Evolutionary conservation across 2,329 filamentous ascomycete genomes (phyloP).

Genomic region (Diaporthe eres): DNA sequence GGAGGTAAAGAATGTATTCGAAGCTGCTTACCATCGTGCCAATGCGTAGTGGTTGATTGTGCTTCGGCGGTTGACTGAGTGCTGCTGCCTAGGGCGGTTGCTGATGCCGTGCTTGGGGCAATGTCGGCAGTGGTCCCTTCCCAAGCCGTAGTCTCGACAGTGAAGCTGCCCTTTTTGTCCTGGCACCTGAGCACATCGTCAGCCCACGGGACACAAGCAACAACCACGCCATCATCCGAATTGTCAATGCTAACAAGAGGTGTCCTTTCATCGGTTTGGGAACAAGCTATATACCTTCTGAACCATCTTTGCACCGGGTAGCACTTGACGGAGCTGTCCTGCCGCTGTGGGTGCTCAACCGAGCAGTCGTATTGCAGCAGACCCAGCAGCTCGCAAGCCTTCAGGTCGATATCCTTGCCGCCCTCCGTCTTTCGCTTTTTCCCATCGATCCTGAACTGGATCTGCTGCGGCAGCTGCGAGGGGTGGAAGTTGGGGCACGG

Average conservation of each 20-base stretch:
- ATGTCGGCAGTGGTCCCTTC: conserved; percentile 55
- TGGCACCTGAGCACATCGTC: conserved; percentile 62
- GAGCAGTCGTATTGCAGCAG: conserved; percentile 74
- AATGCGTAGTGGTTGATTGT: conserved; percentile 48
- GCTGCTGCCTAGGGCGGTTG: conserved; percentile 43
- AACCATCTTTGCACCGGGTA: conserved; percentile 72
- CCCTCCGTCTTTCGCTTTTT: conserved; percentile 66
- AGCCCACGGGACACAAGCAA: background rate
- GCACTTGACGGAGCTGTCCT: conserved; percentile 66
- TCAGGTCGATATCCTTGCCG: conserved; percentile 62
- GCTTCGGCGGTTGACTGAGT: background rate
- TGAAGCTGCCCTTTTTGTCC: conserved; percentile 70
- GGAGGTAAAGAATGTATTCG: no score
- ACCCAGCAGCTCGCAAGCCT: conserved; percentile 68
- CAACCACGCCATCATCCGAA: background rate
- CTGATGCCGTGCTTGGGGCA: conserved; percentile 45
- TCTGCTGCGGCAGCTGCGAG: conserved; percentile 62
- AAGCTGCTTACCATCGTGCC: conserved; percentile 47
- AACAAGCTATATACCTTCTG: conserved; percentile 63
- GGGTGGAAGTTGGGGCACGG: conserved; percentile 69
- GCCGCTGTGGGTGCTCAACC: conserved; percentile 62
- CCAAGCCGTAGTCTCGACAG: conserved; percentile 76
- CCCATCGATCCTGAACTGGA: conserved; percentile 64
- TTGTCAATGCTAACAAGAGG: background rate
- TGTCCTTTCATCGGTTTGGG: background rate